A percentile compares a stretch with the other conserved stretches of the same genome.
Evolutionary conservation across 2,329 filamentous ascomycete species (phyloP).

Genomic region (Dactylonectria macrodidyma): DNA sequence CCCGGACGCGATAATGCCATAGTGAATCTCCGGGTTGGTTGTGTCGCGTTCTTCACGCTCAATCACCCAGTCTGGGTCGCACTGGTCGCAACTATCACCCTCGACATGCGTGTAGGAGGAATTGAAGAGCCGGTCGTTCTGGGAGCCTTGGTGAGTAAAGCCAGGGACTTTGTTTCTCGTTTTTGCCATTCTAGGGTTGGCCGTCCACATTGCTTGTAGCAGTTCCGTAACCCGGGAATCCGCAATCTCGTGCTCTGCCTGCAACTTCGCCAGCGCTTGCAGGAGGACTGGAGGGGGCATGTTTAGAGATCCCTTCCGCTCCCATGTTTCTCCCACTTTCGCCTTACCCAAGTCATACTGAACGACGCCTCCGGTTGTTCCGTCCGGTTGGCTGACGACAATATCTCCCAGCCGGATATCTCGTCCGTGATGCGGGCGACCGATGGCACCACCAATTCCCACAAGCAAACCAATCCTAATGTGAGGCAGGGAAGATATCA

Average conservation of each 20-base stretch:
- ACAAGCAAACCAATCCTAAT: no score
- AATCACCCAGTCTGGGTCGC: slow-evolving; percentile 13
- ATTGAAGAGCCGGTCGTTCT: not conserved
- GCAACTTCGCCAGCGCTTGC: slow-evolving; percentile 25
- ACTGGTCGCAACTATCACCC: slow-evolving; percentile 17
- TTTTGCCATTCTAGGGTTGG: not conserved
- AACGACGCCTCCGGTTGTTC: no score
- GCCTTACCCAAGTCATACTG: no score
- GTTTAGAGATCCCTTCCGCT: slow-evolving; percentile 26
- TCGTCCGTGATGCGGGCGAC: no score
- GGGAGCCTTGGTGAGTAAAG: not conserved
- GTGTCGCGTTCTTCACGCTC: slow-evolving; percentile 12
- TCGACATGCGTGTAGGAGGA: not conserved
- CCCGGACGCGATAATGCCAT: slow-evolving; percentile 31
- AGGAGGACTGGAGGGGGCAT: slow-evolving; percentile 32
- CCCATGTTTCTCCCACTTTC: no score
- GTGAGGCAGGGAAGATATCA: no score
- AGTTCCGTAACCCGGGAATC: slow-evolving; percentile 5
- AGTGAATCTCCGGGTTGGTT: slow-evolving; percentile 36
- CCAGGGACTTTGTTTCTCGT: no score
- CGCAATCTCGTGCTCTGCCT: slow-evolving; percentile 31
- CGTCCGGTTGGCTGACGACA: no score
- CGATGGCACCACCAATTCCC: no score
- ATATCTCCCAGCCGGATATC: no score
- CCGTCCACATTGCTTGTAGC: slow-evolving; percentile 11